Percentiles rank a stretch among this genome's conserved stretches.
phyloP scores from a whole-genome alignment of 768 basidiomycete genomes.

The Nidula microcarpa region DNA sequence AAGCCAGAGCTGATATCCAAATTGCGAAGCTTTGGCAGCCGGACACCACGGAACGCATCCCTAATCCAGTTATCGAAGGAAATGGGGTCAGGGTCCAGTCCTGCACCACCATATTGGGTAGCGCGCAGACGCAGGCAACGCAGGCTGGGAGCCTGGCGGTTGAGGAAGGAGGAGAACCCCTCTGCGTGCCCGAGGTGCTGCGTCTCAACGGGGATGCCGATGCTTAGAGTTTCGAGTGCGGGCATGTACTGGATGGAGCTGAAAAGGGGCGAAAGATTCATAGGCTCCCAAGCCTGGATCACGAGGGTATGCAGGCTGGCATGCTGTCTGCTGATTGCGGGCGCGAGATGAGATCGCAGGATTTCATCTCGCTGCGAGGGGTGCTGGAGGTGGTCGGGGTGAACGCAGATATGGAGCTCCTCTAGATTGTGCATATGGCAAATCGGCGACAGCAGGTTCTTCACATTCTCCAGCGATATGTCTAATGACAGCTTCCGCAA shows the following conservation, averaged over 20 bases:
- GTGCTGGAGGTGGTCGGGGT: conserved; percentile 27
- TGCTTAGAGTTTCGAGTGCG: conserved; percentile 27
- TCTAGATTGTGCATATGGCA: conserved; percentile 27
- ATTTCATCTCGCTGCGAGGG: conserved; percentile 21
- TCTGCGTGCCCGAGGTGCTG: conserved; percentile 39
- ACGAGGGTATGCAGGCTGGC: conserved; percentile 32
- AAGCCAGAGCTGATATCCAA: conserved; percentile 32
- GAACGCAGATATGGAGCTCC: conserved; percentile 40
- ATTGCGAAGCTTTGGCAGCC: conserved; percentile 19
- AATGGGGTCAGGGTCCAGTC: conserved; percentile 20
- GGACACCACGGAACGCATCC: conserved; percentile 20
- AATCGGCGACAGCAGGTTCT: conserved; percentile 25
- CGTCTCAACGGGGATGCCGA: conserved; percentile 36
- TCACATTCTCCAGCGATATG: conserved; percentile 38
- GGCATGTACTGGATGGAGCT: conserved; percentile 25
- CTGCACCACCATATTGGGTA: conserved; percentile 34
- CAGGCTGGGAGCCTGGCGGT: conserved; percentile 28
- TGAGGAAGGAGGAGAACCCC: conserved; percentile 31
- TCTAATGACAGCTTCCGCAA: conserved; percentile 39
- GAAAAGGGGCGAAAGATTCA: conserved; percentile 41
- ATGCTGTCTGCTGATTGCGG: conserved; percentile 30
- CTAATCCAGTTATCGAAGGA: conserved; percentile 36
- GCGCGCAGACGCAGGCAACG: conserved; percentile 36
- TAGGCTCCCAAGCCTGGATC: conserved; percentile 40
- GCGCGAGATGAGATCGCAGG: conserved; percentile 32